These are phyloP conservation scores for Aspergillus latus DNA, from an alignment of 2,329 filamentous ascomycete genomes.

Conservation along the genomic window DNA sequence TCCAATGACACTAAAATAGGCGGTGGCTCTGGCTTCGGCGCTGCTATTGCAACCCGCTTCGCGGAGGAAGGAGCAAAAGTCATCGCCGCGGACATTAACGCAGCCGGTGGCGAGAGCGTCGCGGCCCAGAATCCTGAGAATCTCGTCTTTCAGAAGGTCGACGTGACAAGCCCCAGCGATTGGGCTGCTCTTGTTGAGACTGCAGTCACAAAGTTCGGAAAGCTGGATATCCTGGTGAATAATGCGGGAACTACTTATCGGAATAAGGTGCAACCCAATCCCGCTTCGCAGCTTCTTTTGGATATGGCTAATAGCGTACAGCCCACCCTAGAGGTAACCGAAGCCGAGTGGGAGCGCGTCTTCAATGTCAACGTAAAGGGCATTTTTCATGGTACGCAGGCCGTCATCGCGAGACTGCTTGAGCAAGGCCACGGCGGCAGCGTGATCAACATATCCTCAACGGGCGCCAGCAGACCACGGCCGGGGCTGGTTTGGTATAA, in stretches of 20 bases:
- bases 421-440: slow-evolving; percentile 43
- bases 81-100: slow-evolving; percentile 44
- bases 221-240: slow-evolving; percentile 48
- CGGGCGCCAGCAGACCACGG: slow-evolving; percentile 43
- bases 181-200: slow-evolving; percentile 36
- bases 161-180: slow-evolving; percentile 36
- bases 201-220: slow-evolving; percentile 32
- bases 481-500: slow-evolving; percentile 50
- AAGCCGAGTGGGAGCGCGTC: slow-evolving; percentile 46
- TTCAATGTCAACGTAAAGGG: slow-evolving; percentile 48
- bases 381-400: slow-evolving; percentile 38
- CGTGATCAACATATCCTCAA: slow-evolving; percentile 48
- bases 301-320: slow-evolving; percentile 16
- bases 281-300: not conserved
- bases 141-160: slow-evolving; percentile 35
- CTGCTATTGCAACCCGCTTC: slow-evolving; percentile 42
- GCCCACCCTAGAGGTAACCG: slow-evolving; percentile 44
- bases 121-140: slow-evolving; percentile 30
- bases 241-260: slow-evolving; percentile 48
- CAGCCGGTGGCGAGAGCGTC: slow-evolving; percentile 33
- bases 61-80: slow-evolving; percentile 44
- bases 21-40: slow-evolving; percentile 45
- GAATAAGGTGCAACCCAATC: slow-evolving; percentile 35
- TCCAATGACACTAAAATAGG: slow-evolving; percentile 25
- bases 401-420: slow-evolving; percentile 38